Evolutionary conservation across 169 alveolate genomes (phyloP).

Genomic region (Theileria parva): DNA sequence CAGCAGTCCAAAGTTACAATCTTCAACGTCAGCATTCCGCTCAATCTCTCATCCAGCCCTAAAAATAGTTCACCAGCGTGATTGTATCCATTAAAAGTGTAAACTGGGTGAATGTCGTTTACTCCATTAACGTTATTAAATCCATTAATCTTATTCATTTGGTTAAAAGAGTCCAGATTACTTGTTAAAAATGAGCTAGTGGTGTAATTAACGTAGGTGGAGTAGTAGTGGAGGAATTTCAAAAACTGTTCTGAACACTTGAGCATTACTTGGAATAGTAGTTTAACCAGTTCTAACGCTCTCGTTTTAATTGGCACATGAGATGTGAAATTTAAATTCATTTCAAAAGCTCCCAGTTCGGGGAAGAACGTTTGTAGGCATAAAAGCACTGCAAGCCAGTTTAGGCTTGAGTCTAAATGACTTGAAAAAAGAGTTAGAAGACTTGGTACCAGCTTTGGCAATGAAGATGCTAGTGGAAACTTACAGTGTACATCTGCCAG

Average conservation of each 20-base stretch:
- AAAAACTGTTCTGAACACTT: slow-evolving; percentile 36
- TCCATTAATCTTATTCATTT: too few species aligned
- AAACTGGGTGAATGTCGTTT: not conserved
- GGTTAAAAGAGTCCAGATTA: slow-evolving; percentile 15
- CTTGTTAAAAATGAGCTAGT: not conserved
- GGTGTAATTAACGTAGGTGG: slow-evolving; percentile 8
- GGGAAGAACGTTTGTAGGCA: slow-evolving; percentile 53
- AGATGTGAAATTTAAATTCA: slow-evolving; percentile 42
- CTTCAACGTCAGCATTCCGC: slow-evolving; percentile 26
- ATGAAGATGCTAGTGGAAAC: slow-evolving; percentile 54
- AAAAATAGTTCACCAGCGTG: not conserved
- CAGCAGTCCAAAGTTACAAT: slow-evolving; percentile 52
- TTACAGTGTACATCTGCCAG: slow-evolving; percentile 61
- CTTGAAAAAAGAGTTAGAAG: slow-evolving; percentile 31
- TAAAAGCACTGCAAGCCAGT: slow-evolving; percentile 49
- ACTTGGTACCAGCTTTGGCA: slow-evolving; percentile 34
- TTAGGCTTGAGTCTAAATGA: slow-evolving; percentile 22
- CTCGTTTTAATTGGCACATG: slow-evolving; percentile 48
- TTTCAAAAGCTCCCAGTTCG: slow-evolving; percentile 63
- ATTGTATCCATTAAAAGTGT: too few species aligned
- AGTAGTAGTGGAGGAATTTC: slow-evolving; percentile 14
- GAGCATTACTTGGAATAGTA: slow-evolving; percentile 26
- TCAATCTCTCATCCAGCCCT: not conserved
- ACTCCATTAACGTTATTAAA: too few species aligned
- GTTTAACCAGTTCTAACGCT: slow-evolving; percentile 40